Evolutionary conservation across 495 filamentous ascomycete species (phyloP), one percentile per base, ranked within the genome.

Genomic region (Hypoxylon fragiforme): DNA sequence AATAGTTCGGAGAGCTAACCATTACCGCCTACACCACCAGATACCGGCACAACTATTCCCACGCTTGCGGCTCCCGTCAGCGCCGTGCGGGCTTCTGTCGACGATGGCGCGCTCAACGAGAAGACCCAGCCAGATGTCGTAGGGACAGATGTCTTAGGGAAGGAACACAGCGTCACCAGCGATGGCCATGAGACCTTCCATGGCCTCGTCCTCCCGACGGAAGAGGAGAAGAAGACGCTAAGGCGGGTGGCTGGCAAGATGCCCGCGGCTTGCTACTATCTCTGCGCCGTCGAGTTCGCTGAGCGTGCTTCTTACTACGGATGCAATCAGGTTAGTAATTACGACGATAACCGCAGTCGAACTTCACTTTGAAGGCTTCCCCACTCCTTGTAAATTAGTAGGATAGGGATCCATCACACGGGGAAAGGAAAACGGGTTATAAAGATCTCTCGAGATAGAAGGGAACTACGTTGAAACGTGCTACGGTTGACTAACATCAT

Each of bases 221-320:
- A 78, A 39, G 77, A 81, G 30, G 81, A 85, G 57, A 66, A 66
- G 38, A 55, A 64, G 3, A 77, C 73, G 1, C 68, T 84, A 7
- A 81, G 78, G 32, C 77, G 76, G 38, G 71, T 84, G 5, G 70
- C 81, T 12, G 82, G 71, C 39, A 73, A 57, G 31, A 69, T 81
- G 54, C 77, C 77, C 4, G 35, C 67, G 1, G 57, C 73, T 3
- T 69, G 77, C 19, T 84, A 77, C 53, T 67, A 74, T 7, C 70
- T 83, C 7, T 84, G 80, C 56, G 63, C 77, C 1, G 77, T 83
- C 16, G 82, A 83, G 45, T 80, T 85, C 50, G 79, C 79, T 21
- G 81, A 85, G 58, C 71, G 81, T 32, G 79, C 80, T 1, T 82
- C 79, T 2, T 85, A 83, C 63, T 82, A 80, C 49, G 81, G 81